Evolutionary conservation across 1,139 yeast genomes (phyloP), one percentile per base, ranked within the genome.

Genomic region (Eremothecium sinecaudum): DNA sequence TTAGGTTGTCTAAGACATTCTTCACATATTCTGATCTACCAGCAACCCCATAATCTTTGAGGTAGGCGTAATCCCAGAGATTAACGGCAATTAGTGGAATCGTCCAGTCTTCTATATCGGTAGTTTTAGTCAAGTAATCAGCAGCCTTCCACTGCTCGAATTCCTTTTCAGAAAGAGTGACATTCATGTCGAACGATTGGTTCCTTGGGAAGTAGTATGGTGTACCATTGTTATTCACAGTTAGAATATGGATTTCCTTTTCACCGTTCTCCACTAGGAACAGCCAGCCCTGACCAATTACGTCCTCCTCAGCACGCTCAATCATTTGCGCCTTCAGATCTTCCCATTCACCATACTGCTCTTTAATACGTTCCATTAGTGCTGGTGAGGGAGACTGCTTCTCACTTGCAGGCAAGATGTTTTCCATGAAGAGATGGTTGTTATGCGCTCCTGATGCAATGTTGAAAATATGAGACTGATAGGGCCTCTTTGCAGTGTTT

Each of bases 371-470:
- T 7, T 43, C 32, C 21, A 41, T 27, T 24, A 74, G 59, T 9
- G 61, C 54, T 50, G 73, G 64, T 11, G 75, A 69, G 8, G 79
- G 78, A 42, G 56, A 56, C 9, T 71, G 62, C 18, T 51, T 47
- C 16, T 50, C 44, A 42, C 59, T 50, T 17, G 62, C 46, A 5
- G 60, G 56, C 10, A 46, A 33, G 39, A 87, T 67, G 50, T 82
- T 81, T 56, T 80, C 77, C 55, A 86, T 75, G 50, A 81, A 84
- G 39, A 90, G 68, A 61, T 90, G 98, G 63, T 90, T 90, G 63
- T 86, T 87, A 62, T 82, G 93, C 2, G 87, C 79, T 57, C 82
- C 94, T 4, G 95, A 81, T 9, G 98, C 96, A 53, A 69, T 74
- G 62, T 86, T 92, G 67, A 79, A 87, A 10, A 80, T 64, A 39